Conservation (phyloP, 495 filamentous ascomycete species). For the Neurospora sp. region DNA sequence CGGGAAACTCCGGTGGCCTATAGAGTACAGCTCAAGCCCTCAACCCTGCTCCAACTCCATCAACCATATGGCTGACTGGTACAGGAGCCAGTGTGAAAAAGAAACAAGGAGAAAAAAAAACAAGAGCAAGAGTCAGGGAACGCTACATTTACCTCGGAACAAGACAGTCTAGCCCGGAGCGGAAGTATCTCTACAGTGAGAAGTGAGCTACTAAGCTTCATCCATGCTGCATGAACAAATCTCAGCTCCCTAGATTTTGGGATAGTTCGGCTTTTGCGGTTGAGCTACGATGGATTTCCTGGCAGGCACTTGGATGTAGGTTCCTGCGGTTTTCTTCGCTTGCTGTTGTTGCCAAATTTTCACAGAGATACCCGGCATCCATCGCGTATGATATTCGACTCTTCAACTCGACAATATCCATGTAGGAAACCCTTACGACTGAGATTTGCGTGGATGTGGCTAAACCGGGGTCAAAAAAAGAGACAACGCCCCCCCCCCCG, state of each 20-base stretch:
- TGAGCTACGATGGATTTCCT: neutral
- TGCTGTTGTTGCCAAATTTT: neutral
- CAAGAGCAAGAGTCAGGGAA: neutral
- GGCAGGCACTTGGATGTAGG: neutral
- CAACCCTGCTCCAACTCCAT: neutral
- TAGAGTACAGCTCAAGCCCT: neutral
- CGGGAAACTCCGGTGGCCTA: neutral
- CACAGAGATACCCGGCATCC: neutral
- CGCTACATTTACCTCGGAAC: neutral
- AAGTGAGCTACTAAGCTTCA: neutral
- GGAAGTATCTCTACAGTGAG: neutral
- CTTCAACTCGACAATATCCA: neutral
- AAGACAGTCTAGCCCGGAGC: neutral
- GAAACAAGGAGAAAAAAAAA: neutral
- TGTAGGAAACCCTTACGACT: neutral
- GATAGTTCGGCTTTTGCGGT: neutral
- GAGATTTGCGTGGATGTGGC: neutral
- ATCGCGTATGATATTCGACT: neutral
- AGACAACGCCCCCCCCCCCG: constrained; percentile 7
- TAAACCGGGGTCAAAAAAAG: constrained; percentile 5
- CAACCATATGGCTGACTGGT: neutral
- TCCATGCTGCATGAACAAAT: neutral
- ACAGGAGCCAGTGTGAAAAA: neutral
- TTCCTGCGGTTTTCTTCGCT: neutral
- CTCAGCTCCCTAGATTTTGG: neutral